A percentile compares a stretch with the other conserved stretches of the same genome.
These are phyloP conservation scores for Sicyos edulis DNA, from an alignment of 306 rosid species.

Conservation along the genomic window DNA sequence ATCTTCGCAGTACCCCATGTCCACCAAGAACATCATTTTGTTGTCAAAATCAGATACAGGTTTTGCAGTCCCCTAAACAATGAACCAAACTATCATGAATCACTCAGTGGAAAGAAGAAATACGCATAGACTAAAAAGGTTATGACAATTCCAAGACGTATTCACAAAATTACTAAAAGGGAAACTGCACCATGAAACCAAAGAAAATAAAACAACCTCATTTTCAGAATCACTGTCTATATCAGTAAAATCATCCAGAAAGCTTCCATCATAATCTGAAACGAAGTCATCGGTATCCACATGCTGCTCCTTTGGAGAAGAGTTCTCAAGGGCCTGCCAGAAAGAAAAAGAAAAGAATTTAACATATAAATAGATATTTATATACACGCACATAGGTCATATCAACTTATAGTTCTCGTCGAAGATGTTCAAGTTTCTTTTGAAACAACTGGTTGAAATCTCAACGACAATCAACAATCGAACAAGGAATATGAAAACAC, in stretches of 20 bases:
- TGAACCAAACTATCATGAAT: constrained; percentile 21
- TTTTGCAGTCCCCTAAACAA: constrained; percentile 46
- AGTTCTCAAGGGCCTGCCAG: constrained; percentile 52
- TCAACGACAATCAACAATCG: not conserved
- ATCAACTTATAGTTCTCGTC: not conserved
- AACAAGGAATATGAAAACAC: not conserved
- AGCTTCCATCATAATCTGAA: constrained; percentile 50
- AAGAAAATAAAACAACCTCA: constrained; percentile 40
- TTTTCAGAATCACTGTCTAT: constrained; percentile 44
- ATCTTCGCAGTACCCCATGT: constrained; percentile 57
- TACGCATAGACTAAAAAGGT: not conserved
- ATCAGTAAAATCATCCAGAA: constrained; percentile 55
- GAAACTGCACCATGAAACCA: not conserved
- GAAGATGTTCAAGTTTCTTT: constrained; percentile 4
- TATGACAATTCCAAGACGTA: not conserved
- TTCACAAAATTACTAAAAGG: not conserved
- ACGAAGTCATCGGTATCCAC: constrained; percentile 44
- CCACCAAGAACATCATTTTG: constrained; percentile 38
- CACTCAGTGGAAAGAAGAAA: not conserved
- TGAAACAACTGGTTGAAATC: constrained; percentile 8
- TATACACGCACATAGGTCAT: not conserved
- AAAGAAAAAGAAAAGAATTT: not conserved
- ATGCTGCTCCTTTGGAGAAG: constrained; percentile 43
- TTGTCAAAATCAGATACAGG: constrained; percentile 34
- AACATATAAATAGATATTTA: not conserved